Conservation (phyloP, 1,139 yeast genomes). For the Pichia kudriavzevii region DNA sequence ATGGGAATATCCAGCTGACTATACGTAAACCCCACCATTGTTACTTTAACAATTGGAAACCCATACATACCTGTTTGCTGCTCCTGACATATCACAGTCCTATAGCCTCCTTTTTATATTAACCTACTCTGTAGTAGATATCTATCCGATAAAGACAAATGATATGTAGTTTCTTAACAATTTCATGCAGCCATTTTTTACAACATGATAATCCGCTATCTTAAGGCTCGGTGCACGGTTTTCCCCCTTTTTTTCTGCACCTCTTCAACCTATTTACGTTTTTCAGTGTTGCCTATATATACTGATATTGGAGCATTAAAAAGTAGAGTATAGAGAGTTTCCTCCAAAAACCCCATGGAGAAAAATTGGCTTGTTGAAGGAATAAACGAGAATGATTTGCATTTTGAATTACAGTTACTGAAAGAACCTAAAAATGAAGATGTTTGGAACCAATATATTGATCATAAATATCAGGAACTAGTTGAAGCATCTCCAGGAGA, state of each 20-base stretch:
- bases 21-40: neutral
- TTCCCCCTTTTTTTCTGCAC: neutral
- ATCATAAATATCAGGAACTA: constrained; percentile 26
- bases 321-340: too few species aligned
- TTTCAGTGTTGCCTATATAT: too few species aligned
- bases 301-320: too few species aligned
- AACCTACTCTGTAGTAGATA: too few species aligned
- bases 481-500: too few species aligned
- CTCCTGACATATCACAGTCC: constrained; percentile 16
- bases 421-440: constrained; percentile 37
- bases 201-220: neutral
- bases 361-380: constrained; percentile 1
- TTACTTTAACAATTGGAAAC: neutral
- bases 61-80: constrained; percentile 17
- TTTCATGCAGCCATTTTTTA: constrained; percentile 8
- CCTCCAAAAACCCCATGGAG: too few species aligned
- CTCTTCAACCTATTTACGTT: too few species aligned
- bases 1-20: neutral
- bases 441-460: constrained; percentile 49
- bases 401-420: constrained; percentile 9
- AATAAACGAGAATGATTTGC: constrained; percentile 9
- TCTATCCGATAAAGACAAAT: too few species aligned
- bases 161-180: neutral
- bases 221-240: neutral
- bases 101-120: neutral